phyloP scores from a whole-genome alignment of 2,329 filamentous ascomycete species.

The Cladosporium halotolerans region DNA sequence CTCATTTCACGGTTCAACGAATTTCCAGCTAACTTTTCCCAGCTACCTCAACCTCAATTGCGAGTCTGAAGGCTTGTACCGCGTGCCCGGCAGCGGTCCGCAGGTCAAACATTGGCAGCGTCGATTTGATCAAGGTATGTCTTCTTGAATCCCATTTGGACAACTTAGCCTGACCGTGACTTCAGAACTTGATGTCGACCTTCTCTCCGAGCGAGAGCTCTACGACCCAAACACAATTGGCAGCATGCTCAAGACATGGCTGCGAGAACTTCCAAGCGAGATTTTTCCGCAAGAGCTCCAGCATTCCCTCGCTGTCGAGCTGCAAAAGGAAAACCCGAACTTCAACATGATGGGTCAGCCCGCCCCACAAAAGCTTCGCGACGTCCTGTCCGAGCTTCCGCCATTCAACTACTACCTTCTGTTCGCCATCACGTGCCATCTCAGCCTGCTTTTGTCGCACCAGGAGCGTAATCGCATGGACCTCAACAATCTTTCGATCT shows the following conservation, averaged over 20 bases:
- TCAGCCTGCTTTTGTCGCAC: constrained; percentile 84
- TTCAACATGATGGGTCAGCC: constrained; percentile 51
- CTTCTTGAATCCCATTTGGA: constrained; percentile 43
- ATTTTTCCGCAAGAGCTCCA: constrained; percentile 83
- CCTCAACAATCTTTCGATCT: constrained; percentile 90
- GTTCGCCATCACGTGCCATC: constrained; percentile 93
- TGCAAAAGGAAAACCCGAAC: constrained; percentile 72
- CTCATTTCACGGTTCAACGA: constrained; percentile 11
- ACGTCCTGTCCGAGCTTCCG: constrained; percentile 87
- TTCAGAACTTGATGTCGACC: constrained; percentile 76
- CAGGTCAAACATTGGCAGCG: constrained; percentile 92
- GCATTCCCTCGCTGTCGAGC: constrained; percentile 70
- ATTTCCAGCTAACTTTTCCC: constrained; percentile 5
- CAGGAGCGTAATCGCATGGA: constrained; percentile 98
- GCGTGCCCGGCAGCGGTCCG: constrained; percentile 81
- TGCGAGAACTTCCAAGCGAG: constrained; percentile 89
- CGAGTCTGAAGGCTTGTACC: constrained; percentile 88
- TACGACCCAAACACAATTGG: constrained; percentile 97
- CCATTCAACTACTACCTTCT: constrained; percentile 97
- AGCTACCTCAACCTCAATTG: constrained; percentile 90
- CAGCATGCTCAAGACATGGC: constrained; percentile 93
- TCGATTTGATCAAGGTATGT: constrained; percentile 64
- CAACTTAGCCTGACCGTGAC: background rate
- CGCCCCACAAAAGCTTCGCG: constrained; percentile 78
- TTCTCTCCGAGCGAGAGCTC: constrained; percentile 79